phyloP scores from a whole-genome alignment of 2,329 filamentous ascomycete species.

The Hortaea sp. region DNA sequence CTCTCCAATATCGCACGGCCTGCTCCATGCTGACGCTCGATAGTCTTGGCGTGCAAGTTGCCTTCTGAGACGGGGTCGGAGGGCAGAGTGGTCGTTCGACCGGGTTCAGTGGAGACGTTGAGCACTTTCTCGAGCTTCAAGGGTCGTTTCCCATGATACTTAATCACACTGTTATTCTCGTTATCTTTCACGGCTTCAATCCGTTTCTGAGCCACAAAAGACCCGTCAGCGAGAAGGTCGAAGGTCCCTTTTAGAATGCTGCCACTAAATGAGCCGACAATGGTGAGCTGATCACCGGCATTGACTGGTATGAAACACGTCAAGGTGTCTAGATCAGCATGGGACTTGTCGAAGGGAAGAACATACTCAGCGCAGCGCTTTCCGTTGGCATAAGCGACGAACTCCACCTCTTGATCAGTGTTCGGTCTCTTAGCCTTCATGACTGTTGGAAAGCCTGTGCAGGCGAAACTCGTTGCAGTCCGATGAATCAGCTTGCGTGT shows the following conservation, averaged over 20 bases:
- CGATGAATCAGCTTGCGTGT: too few species aligned
- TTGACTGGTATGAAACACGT: conserved; percentile 28
- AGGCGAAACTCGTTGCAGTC: too few species aligned
- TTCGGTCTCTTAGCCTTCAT: conserved; percentile 30
- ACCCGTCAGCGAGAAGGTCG: conserved; percentile 32
- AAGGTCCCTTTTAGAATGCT: conserved; percentile 21
- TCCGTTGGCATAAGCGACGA: conserved; percentile 18
- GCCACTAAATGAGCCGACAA: conserved; percentile 25
- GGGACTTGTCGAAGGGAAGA: conserved; percentile 15
- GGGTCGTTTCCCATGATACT: too few species aligned
- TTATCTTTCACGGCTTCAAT: conserved; percentile 13
- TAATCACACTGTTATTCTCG: conserved; percentile 1
- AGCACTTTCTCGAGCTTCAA: conserved; percentile 6
- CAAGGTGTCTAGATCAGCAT: conserved; percentile 18
- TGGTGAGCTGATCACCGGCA: conserved; percentile 21
- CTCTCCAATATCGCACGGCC: conserved; percentile 1
- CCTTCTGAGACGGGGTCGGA: conserved; percentile 13
- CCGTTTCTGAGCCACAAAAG: conserved; percentile 13
- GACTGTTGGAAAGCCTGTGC: background rate
- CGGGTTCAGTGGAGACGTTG: too few species aligned
- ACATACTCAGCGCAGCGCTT: conserved; percentile 11
- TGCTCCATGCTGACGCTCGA: too few species aligned
- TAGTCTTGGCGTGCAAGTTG: conserved; percentile 8
- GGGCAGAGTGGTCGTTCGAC: conserved; percentile 5
- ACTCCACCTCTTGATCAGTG: conserved; percentile 25